These are phyloP conservation scores for Cicer chorassanicum DNA, from an alignment of 306 rosid genomes.

Conservation along the genomic window DNA sequence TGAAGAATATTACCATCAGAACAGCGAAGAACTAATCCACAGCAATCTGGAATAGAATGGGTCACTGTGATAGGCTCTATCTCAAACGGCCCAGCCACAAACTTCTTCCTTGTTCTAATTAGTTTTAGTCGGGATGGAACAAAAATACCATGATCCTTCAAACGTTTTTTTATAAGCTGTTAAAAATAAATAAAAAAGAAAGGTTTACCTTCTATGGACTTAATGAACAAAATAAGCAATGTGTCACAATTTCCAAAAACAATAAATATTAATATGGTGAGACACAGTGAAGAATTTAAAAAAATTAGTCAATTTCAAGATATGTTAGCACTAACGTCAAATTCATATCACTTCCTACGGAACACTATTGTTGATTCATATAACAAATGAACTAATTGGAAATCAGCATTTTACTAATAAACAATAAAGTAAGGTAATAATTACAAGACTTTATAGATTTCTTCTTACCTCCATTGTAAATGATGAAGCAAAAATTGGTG, in stretches of 20 bases:
- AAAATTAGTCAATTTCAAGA: slow-evolving; percentile 2
- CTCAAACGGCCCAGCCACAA: slow-evolving; percentile 93
- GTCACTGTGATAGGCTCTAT: slow-evolving; percentile 87
- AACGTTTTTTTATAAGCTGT: slow-evolving; percentile 89
- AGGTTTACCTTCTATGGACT: slow-evolving; percentile 36
- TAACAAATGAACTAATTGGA: slow-evolving; percentile 11
- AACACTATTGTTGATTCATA: slow-evolving; percentile 21
- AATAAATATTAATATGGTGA: neutral
- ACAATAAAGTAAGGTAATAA: neutral
- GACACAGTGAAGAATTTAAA: neutral
- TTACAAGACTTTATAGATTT: neutral
- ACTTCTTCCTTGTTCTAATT: slow-evolving; percentile 72
- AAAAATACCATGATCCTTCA: slow-evolving; percentile 90
- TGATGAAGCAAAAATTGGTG: slow-evolving; percentile 93
- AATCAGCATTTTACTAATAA: slow-evolving; percentile 13
- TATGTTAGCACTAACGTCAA: slow-evolving; percentile 17
- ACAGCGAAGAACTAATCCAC: slow-evolving; percentile 97
- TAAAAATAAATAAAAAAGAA: slow-evolving; percentile 40
- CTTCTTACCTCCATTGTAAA: slow-evolving; percentile 88
- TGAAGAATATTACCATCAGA: slow-evolving; percentile 95
- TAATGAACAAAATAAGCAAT: slow-evolving; percentile 37
- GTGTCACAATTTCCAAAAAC: neutral
- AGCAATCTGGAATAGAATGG: slow-evolving; percentile 97
- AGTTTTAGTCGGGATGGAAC: slow-evolving; percentile 78
- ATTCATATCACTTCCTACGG: slow-evolving; percentile 10